Base-by-base conservation (phyloP, 345 rosid species). In the Ricinus communis region DNA sequence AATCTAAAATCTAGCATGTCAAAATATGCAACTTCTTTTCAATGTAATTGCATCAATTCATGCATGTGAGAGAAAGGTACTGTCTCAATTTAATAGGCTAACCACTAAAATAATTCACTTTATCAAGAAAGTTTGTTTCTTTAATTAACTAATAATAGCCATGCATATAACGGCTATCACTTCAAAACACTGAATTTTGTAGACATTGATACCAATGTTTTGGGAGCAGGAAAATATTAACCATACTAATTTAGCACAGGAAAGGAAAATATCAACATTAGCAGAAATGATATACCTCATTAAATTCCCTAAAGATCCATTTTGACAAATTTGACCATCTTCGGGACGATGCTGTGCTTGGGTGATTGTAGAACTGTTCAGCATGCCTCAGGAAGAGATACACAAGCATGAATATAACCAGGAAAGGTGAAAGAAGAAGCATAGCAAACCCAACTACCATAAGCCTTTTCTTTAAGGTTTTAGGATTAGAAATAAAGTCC, bases 281-380 rank as follows among this genome's bases (percentile, higher is more conserved):
- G 47, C 14, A 28, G 50, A 47, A 8, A 25, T 45, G 30, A n/a
- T n/a, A n/a, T 85, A 93, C 99, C 98, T 96, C 98, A 72, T 93
- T 93, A 76, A 88, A 96, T 82, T 96, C 99, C 83, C 99, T 87
- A 78, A 87, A 90, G 60, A 91, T 88, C 99, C 99, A 96, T 66
- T 79, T 91, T 55, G 99, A 90, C 84, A 93, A 83, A 85, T 96
- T 96, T 69, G 98, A 96, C 99, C 99, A 93, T 84, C 97, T 87
- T 74, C 88, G 87, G 73, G 98, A 93, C 25, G 95, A 93, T 74
- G 99, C 99, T 11, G 98, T 90, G 81, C 91, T 90, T 41, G 99
- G 98, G 85, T 93, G 97, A 82, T 96, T 87, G 79, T 91, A 96
- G 68, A 96, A 91, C 74, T 96, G 98, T 76, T 93, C 99, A 68